Percentiles rank a stretch among this genome's conserved stretches.
phyloP scores from a whole-genome alignment of 257 asterid species.

The Pogostemon cablin region DNA sequence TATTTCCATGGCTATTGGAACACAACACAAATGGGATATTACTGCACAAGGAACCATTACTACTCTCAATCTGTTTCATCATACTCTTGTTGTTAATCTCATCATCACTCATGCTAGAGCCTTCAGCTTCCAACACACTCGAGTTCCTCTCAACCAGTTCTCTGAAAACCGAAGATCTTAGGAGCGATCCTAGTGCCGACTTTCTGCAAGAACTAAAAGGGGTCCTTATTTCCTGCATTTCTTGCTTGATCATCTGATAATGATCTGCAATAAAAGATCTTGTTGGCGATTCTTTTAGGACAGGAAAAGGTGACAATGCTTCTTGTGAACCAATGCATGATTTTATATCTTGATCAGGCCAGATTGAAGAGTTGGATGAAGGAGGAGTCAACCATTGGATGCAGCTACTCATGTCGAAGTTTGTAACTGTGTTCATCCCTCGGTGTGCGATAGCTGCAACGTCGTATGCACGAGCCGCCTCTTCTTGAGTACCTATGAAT shows the following conservation, averaged over 20 bases:
- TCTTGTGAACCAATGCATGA: not conserved
- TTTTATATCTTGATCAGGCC: conserved; percentile 21
- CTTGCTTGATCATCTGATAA: conserved; percentile 17
- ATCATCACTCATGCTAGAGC: conserved; percentile 21
- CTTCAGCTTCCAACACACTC: conserved; percentile 21
- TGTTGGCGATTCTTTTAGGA: not conserved
- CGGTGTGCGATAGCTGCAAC: conserved; percentile 49
- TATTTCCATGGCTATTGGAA: conserved; percentile 37
- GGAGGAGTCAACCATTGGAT: conserved; percentile 48
- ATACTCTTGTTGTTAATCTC: conserved; percentile 6
- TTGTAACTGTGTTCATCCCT: conserved; percentile 50
- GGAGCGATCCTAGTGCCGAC: conserved; percentile 35
- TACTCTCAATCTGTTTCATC: conserved; percentile 5
- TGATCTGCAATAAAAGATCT: no score
- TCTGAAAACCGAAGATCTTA: conserved; percentile 35
- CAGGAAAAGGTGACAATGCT: not conserved
- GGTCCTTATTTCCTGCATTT: conserved; percentile 26
- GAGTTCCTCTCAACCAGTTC: conserved; percentile 41
- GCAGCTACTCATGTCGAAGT: conserved; percentile 49
- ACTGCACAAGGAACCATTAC: not conserved
- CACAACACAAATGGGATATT: conserved; percentile 17
- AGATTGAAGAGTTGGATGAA: conserved; percentile 21
- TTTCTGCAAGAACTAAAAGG: conserved; percentile 27
- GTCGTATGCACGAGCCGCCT: conserved; percentile 56
- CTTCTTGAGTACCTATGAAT: conserved; percentile 52